phyloP scores from a whole-genome alignment of 148 eudicot species.

The Salicornia ramosissima region DNA sequence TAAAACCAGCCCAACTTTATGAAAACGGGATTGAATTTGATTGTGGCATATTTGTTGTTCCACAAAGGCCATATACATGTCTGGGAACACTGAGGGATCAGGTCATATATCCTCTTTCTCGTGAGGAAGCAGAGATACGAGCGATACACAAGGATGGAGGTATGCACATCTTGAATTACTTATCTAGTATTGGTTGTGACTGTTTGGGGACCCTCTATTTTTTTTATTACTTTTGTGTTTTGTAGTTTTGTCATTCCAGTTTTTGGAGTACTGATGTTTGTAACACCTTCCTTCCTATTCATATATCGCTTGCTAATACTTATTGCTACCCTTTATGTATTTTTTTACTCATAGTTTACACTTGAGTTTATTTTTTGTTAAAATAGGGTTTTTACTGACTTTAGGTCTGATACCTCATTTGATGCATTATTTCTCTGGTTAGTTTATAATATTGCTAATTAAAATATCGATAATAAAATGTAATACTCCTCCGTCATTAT shows the following conservation, averaged over 20 bases:
- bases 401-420: not conserved
- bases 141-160: slow-evolving; percentile 35
- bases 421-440: not conserved
- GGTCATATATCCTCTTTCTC: slow-evolving; percentile 85
- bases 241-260: not conserved
- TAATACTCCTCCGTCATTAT: too few species aligned
- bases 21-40: slow-evolving; percentile 46
- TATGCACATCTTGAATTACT: slow-evolving; percentile 14
- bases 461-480: not conserved
- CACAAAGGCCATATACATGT: slow-evolving; percentile 93
- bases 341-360: too few species aligned
- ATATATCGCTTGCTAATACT: too few species aligned
- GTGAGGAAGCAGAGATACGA: slow-evolving; percentile 65
- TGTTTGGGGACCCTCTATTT: not conserved
- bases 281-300: not conserved
- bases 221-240: not conserved
- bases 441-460: too few species aligned
- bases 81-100: slow-evolving; percentile 92
- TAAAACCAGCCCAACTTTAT: slow-evolving; percentile 53
- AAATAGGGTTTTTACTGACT: not conserved
- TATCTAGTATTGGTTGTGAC: not conserved
- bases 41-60: slow-evolving; percentile 80
- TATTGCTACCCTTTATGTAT: too few species aligned
- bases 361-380: not conserved
- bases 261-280: not conserved